These are phyloP conservation scores for Trypanosomatidae sp. DNA, from an alignment of 208 protist species.

Conservation along the genomic window DNA sequence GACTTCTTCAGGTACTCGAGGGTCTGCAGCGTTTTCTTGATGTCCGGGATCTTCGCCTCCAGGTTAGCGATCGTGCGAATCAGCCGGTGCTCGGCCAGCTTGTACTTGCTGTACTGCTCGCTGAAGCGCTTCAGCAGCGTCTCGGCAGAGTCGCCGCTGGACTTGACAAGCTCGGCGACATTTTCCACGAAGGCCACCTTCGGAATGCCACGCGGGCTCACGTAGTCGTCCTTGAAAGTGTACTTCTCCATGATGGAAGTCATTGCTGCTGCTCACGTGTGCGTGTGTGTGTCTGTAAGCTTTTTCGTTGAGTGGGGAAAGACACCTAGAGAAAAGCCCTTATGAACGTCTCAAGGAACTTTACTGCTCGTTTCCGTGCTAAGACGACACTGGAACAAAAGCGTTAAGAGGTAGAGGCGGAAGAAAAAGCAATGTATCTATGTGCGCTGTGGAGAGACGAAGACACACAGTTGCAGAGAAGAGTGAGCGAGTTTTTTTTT, in stretches of 20 bases:
- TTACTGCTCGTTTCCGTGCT: too few relatives aligned
- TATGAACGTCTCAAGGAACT: too few relatives aligned
- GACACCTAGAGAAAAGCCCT: not conserved
- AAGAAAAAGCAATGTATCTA: too few relatives aligned
- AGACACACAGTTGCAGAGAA: too few relatives aligned
- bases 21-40: slow-evolving; percentile 92
- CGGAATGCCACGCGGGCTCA: slow-evolving; percentile 88
- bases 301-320: too few relatives aligned
- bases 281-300: not conserved
- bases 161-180: slow-evolving; percentile 72
- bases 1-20: slow-evolving; percentile 82
- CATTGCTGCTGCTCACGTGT: not conserved
- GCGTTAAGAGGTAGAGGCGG: too few relatives aligned
- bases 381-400: too few relatives aligned
- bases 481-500: too few relatives aligned
- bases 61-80: slow-evolving; percentile 82
- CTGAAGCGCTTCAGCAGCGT: slow-evolving; percentile 84
- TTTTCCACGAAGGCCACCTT: slow-evolving; percentile 86
- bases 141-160: slow-evolving; percentile 74
- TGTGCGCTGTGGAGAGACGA: too few relatives aligned
- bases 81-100: slow-evolving; percentile 91
- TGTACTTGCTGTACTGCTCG: slow-evolving; percentile 94
- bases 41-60: slow-evolving; percentile 91
- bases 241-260: slow-evolving; percentile 50
- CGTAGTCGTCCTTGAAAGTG: slow-evolving; percentile 87